Evolutionary conservation across 345 rosid species (phyloP), one percentile per base, ranked within the genome.

Genomic region (Durio zibethinus): DNA sequence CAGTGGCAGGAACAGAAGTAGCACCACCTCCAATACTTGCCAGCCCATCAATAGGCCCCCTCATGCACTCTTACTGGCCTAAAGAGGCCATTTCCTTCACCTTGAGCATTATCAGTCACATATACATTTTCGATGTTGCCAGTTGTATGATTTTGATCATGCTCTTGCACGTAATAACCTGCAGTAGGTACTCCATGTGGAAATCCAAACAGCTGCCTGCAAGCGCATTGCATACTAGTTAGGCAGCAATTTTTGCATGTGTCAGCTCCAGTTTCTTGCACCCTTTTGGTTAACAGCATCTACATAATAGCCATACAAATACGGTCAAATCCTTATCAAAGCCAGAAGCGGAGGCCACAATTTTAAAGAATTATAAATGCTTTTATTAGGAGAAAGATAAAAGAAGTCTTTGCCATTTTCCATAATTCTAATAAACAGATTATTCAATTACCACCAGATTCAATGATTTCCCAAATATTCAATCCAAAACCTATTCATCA

Each of bases 11-110:
- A 70, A 91, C 92, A 82, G n/a, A n/a, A 73, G 94, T 82, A 80
- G 90, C 83, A 83, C 94, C 98, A 36, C 94, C 90, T 79, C 98
- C 98, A 82, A 95, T 91, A 78, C 96, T 98, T 0, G 99, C 99
- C 84, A 95, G 98, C 72, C 99, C 99, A 85, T 95, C 99, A 75
- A 84, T 88, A 79, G 88, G 90, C 63, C 97, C 97, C 90, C 95
- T 89, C 94, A 84, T 88, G 97, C 63, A 93, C n/a, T 80, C 96
- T 84, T 10, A 93, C 99, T 72, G 98, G 97, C 86, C 93, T 92
- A 85, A 88, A 88, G 53, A 82, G 78, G 78, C 94, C 94, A 83
- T 79, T 92, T 65, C 90, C 96, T 73, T 89, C 94, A 12, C 88
- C 90, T 84, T 89, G 98, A 82, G 90, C 75, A 63, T 94, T 82